These are phyloP conservation scores for Thelonectria rubi DNA, from an alignment of 2,329 filamentous ascomycete genomes.

Conservation along the genomic window DNA sequence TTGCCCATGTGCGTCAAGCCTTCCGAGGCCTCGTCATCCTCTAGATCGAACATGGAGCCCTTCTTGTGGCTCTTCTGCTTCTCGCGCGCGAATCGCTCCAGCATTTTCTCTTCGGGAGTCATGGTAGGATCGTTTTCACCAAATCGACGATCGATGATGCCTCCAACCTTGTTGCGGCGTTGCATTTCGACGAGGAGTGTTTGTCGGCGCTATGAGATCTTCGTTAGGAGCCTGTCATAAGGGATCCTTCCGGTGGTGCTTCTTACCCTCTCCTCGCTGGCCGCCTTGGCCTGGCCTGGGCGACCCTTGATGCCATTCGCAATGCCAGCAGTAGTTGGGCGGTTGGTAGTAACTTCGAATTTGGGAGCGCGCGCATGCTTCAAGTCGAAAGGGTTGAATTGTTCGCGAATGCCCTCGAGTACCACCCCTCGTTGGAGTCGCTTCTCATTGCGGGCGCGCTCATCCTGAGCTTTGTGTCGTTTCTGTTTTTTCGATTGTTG, in stretches of 20 bases:
- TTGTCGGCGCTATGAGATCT: slow-evolving; percentile 69
- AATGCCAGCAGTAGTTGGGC: slow-evolving; percentile 60
- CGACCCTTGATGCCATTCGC: slow-evolving; percentile 72
- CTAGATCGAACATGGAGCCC: slow-evolving; percentile 86
- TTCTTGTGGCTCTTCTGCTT: slow-evolving; percentile 83
- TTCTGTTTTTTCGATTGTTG: slow-evolving; percentile 97
- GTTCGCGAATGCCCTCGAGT: slow-evolving; percentile 86
- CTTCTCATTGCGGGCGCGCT: slow-evolving; percentile 72
- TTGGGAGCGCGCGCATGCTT: slow-evolving; percentile 84
- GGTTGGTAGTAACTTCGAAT: slow-evolving; percentile 81
- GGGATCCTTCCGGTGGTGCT: not conserved
- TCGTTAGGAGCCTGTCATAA: slow-evolving; percentile 21
- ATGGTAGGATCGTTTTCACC: slow-evolving; percentile 95
- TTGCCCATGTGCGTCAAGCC: slow-evolving; percentile 86
- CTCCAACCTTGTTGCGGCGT: slow-evolving; percentile 87
- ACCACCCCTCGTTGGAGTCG: slow-evolving; percentile 80
- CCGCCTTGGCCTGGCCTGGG: slow-evolving; percentile 84
- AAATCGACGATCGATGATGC: slow-evolving; percentile 91
- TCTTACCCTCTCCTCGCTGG: slow-evolving; percentile 83
- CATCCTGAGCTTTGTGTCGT: slow-evolving; percentile 75
- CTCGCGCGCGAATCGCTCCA: slow-evolving; percentile 89
- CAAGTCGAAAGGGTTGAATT: slow-evolving; percentile 98
- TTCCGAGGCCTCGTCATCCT: slow-evolving; percentile 72
- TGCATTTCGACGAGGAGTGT: slow-evolving; percentile 92
- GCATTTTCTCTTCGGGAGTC: slow-evolving; percentile 91